Conservation (phyloP, 495 filamentous ascomycete species). For the Aspergillus sparsus region DNA sequence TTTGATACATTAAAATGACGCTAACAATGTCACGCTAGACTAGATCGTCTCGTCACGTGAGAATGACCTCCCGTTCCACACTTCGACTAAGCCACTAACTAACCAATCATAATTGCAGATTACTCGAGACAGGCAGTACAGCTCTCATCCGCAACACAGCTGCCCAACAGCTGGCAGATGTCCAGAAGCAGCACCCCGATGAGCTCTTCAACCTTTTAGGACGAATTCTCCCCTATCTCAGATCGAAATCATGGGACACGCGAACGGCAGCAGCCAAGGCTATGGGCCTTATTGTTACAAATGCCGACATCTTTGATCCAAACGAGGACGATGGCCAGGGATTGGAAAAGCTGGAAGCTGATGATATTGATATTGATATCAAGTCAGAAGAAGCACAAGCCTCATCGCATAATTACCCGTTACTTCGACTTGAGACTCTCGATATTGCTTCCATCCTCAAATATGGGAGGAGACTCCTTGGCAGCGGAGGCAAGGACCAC, state of each 20-base stretch:
- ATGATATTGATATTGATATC: conserved; percentile 50
- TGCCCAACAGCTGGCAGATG: conserved; percentile 92
- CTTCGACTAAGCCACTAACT: conserved; percentile 20
- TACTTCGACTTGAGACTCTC: conserved; percentile 70
- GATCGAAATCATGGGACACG: conserved; percentile 94
- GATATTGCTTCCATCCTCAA: conserved; percentile 78
- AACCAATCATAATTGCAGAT: conserved; percentile 52
- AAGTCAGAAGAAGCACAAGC: conserved; percentile 46
- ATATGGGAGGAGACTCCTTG: conserved; percentile 77
- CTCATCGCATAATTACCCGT: conserved; percentile 44
- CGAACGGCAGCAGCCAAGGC: conserved; percentile 88
- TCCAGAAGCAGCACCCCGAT: conserved; percentile 95
- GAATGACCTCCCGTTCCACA: conserved; percentile 45
- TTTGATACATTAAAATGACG: conserved; percentile 30
- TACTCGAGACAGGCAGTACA: conserved; percentile 95
- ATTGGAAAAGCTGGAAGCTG: conserved; percentile 54
- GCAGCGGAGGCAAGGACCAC: conserved; percentile 79
- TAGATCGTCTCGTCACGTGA: conserved; percentile 93
- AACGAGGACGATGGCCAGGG: conserved; percentile 63
- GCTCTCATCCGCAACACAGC: conserved; percentile 93
- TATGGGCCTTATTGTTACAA: conserved; percentile 86
- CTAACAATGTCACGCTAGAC: conserved; percentile 55
- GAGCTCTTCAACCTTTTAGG: conserved; percentile 96
- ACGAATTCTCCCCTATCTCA: conserved; percentile 88
- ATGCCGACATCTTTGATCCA: conserved; percentile 85